Base-by-base conservation (phyloP, 2,329 filamentous ascomycete genomes). In the Ophiostoma ips region DNA sequence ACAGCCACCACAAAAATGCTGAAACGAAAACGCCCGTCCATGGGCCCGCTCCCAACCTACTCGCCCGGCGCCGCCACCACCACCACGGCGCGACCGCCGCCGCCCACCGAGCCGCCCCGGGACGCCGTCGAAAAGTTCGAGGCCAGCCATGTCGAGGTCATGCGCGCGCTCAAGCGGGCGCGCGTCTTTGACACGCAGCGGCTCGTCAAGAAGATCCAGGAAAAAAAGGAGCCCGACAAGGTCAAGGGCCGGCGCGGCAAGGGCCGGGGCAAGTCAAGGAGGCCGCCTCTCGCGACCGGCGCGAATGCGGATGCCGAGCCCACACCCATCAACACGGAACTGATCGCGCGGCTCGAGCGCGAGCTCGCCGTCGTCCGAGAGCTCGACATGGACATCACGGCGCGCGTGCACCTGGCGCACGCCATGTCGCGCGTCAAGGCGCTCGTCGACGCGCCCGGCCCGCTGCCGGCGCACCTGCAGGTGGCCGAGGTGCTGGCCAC, bases 101-200 rank as follows among this genome's bases (percentile, higher is more conserved):
- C 36, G 30, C 19, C 52, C 16, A 9, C 24, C 24, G 5, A 43
- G 7, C 52, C 55, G 2, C 55, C 55, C 2, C 52, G 56, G 28
- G 52, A 51, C 24, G 52, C 52, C 30, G 37, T 56, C 13, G 34
- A 34, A 13, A 19, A 34, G 9, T 56, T 57, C 16, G 52, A 56
- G 37, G 49, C 48, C 13, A 52, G 50, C 50, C 24, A 49, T 5
- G 37, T 77, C 60, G 71, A 79, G 34, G 69, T 90, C 9, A 73
- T 73, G 54, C 74, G 77, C 52, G 82, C 81, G 1, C 71, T 90
- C 53, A 87, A 87, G 64, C 70, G 73, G 11, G 82, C 81, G 51
- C 87, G 85, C 61, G 81, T 81, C 44, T 83, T 87, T 60, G 85
- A 90, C 68, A 75, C 84, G 43, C 86, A 90, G 66, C 84, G 87